Evolutionary conservation across 352 stramenopile species (phyloP).

Genomic region (Pythium angustatum): DNA sequence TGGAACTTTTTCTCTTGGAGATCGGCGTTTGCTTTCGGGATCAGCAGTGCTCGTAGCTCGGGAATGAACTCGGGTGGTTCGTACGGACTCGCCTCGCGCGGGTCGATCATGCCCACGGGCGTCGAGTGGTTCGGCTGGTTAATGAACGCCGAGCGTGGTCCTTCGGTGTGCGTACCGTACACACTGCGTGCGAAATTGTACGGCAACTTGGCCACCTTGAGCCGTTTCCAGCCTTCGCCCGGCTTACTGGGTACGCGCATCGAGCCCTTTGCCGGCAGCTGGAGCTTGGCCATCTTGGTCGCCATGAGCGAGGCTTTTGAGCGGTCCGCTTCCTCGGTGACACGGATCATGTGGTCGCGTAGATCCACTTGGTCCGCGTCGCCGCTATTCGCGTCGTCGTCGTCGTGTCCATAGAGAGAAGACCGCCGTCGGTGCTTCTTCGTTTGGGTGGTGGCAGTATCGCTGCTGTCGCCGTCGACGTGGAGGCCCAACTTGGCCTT

Average conservation of each 20-base stretch:
- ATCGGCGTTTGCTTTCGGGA: constrained; percentile 53
- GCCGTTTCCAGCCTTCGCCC: constrained; percentile 75
- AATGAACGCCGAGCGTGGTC: constrained; percentile 58
- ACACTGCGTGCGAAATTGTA: constrained; percentile 62
- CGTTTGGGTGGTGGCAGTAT: constrained; percentile 13
- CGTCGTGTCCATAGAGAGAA: constrained; percentile 20
- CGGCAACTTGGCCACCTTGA: constrained; percentile 56
- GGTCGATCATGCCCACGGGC: constrained; percentile 72
- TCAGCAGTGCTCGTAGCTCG: constrained; percentile 56
- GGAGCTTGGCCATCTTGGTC: constrained; percentile 60
- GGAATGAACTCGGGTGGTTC: constrained; percentile 62
- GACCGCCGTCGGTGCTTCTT: constrained; percentile 16
- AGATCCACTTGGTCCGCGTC: constrained; percentile 47
- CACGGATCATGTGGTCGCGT: constrained; percentile 39
- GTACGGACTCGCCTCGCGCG: constrained; percentile 56
- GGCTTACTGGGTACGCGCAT: constrained; percentile 27
- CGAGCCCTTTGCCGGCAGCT: constrained; percentile 34
- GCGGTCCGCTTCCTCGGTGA: constrained; percentile 54
- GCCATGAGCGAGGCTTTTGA: constrained; percentile 51
- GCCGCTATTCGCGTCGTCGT: constrained; percentile 28
- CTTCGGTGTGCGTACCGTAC: constrained; percentile 55
- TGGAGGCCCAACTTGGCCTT: constrained; percentile 62
- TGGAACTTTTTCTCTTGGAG: constrained; percentile 63
- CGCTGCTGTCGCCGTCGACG: constrained; percentile 3
- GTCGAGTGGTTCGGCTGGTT: constrained; percentile 67